Evolutionary conservation across 176 grass and related monocot genomes (phyloP).

Genomic region (Lolium perenne): DNA sequence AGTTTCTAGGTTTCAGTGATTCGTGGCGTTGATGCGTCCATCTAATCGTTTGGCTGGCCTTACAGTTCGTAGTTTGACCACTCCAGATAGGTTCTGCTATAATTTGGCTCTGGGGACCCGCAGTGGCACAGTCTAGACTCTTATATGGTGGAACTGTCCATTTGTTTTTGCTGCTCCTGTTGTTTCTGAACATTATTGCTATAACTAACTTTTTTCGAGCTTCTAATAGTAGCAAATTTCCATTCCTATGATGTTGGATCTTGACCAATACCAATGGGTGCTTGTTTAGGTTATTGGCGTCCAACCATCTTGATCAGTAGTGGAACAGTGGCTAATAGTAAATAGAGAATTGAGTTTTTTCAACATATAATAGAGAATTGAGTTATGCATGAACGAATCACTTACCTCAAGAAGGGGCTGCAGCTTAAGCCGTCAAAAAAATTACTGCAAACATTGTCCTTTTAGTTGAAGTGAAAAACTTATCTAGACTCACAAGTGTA

Average conservation of each 20-base stretch:
- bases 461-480: slow-evolving; percentile 3
- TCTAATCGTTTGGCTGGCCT: neutral
- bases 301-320: neutral
- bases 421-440: neutral
- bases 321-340: neutral
- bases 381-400: neutral
- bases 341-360: neutral
- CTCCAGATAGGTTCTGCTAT: neutral
- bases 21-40: neutral
- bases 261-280: neutral
- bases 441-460: neutral
- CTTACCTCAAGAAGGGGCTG: neutral
- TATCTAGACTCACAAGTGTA: slow-evolving; percentile 7
- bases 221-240: neutral
- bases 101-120: neutral
- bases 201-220: neutral
- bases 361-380: neutral
- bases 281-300: neutral
- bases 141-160: neutral
- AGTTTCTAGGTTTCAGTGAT: slow-evolving; percentile 29
- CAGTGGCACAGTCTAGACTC: neutral
- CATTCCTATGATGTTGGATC: neutral
- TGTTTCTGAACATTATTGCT: slow-evolving; percentile 5
- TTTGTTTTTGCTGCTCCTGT: slow-evolving; percentile 6
- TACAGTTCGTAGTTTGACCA: neutral